phyloP scores from a whole-genome alignment of 495 filamentous ascomycete genomes.

The Penicillium odoratum region DNA sequence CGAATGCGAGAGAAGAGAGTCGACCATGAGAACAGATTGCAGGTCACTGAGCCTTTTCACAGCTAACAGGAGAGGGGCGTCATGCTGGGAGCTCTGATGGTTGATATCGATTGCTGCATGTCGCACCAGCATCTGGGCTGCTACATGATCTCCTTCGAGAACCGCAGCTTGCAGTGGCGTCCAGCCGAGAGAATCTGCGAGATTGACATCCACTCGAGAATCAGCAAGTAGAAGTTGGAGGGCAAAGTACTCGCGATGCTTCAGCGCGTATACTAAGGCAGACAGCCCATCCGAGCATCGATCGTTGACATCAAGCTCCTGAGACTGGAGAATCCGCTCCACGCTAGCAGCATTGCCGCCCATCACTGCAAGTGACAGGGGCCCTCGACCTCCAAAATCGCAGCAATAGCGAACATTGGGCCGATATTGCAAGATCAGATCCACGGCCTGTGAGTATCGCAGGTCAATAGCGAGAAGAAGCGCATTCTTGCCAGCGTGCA shows the following conservation, averaged over 20 bases:
- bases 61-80: too few relatives aligned
- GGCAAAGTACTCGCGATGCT: background rate
- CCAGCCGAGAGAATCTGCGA: background rate
- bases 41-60: too few relatives aligned
- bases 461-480: background rate
- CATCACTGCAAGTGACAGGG: too few relatives aligned
- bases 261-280: too few relatives aligned
- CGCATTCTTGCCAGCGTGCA: background rate
- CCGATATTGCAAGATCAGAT: background rate
- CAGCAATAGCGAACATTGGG: background rate
- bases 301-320: too few relatives aligned
- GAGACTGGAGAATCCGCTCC: too few relatives aligned
- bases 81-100: background rate
- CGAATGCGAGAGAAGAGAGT: too few relatives aligned
- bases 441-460: background rate
- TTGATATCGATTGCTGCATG: background rate
- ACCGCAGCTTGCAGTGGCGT: background rate
- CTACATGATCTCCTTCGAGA: background rate
- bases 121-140: background rate
- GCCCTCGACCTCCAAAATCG: too few relatives aligned
- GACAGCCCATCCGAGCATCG: too few relatives aligned
- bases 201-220: background rate
- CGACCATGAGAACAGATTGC: too few relatives aligned
- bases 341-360: too few relatives aligned
- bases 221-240: background rate